Evolutionary conservation across 1,284 basidiomycete species (phyloP), one percentile per base, ranked within the genome.

Genomic region (Spongispora temasekensis): DNA sequence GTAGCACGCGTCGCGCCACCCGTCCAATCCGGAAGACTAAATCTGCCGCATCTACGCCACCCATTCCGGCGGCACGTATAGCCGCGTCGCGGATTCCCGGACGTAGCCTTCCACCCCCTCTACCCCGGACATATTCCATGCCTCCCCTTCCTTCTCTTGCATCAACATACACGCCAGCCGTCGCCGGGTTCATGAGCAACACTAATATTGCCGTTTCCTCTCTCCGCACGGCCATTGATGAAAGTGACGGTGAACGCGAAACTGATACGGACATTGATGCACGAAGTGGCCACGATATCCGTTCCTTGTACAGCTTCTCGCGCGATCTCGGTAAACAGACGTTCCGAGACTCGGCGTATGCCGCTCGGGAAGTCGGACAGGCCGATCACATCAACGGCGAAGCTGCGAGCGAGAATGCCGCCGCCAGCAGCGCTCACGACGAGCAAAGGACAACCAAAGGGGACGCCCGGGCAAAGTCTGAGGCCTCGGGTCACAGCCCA

Each of bases 171-270:
- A 58, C 61, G 30, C 71, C 75, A 23, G 60, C 62, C 27, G 48
- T 48, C 2, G 64, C 56, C 25, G 72, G 71, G 42, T 74, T 74
- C 58, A 73, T 76, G 72, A 63, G 60, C 61, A 75, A 76, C 59
- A 77, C 75, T 9, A 76, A 77, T 51, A 77, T 75, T 25, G 73
- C 73, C 23, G 75, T 74, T 23, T 75, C 73, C 2, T 77, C 75
- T 44, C 71, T 75, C n/a, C 74, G 73, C 5, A 77, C 73, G 0
- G 71, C 75, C 21, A 75, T 73, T 13, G 75, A 76, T 46, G 71
- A 76, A 63, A 73, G 75, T 44, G 72, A 74, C 53, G 73, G 70
- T 21, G 75, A 76, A 58, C 71, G 63, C 9, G 74, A 76, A 46
- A 75, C 71, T 1, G 73, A 73, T 42, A 74, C 73, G 52, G 75